Base-by-base conservation (phyloP, 768 basidiomycete species). In the Mycena belliarum region DNA sequence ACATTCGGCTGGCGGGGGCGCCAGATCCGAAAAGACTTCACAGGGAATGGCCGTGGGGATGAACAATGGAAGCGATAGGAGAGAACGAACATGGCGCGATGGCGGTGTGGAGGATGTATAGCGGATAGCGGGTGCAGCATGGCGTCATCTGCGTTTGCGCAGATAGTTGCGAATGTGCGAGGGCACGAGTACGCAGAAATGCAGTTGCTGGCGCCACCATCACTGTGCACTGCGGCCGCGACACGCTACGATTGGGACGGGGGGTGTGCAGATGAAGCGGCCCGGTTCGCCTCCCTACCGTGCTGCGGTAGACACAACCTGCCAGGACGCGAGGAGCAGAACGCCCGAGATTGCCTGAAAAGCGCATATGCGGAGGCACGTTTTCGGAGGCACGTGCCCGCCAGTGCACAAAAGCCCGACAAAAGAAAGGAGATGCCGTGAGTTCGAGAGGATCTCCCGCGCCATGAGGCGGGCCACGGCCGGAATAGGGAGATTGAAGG, bases 381-480 rank as follows among this genome's bases (percentile, higher is more conserved):
- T 32, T 32, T n/a, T 24, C 47, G 29, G 33, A 5, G 21, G 48
- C 56, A 46, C 49, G 56, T 51, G 49, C 43, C 16, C 9, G 10
- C 26, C 46, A n/a, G n/a, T n/a, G n/a, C 40, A 37, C 43, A 28
- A 18, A 29, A n/a, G n/a, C n/a, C n/a, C 29, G 33, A 46, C 26
- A 41, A 25, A 37, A n/a, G n/a, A n/a, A n/a, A 50, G 49, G 28
- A 26, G 40, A 38, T 11, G 46, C 20, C 46, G 21, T 38, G 23
- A 15, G 37, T 52, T 53, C 47, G 57, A 44, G 44, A 60, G 53
- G 42, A 40, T 55, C 59, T 60, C 49, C 53, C 53, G 48, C 23
- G 47, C 55, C 52, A 60, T 60, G 59, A 60, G 59, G 59, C 52
- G 52, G 58, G 43, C 53, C 33, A 33, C 28, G 49, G 10, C 53